A percentile compares a stretch with the other conserved stretches of the same genome.
Evolutionary conservation across 2,329 filamentous ascomycete species (phyloP).

Genomic region (Diaporthe capsici): DNA sequence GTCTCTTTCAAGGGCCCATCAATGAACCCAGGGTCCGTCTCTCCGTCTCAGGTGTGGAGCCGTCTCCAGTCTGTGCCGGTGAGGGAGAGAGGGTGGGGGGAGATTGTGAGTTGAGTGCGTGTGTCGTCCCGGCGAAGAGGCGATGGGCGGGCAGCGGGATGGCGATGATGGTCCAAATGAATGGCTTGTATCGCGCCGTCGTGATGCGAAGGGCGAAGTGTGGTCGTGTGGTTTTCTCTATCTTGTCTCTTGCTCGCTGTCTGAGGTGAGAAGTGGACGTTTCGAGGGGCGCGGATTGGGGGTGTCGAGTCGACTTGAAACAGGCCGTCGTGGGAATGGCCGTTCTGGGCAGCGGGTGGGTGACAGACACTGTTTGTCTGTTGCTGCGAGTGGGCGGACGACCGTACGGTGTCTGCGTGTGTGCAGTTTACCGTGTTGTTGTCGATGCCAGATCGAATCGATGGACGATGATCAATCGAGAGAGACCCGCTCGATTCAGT

Average conservation of each 20-base stretch:
- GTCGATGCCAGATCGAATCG: conserved; percentile 32
- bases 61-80: conserved; percentile 30
- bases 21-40: conserved; percentile 38
- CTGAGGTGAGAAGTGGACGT: conserved; percentile 38
- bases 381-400: neutral
- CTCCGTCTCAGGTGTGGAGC: conserved; percentile 39
- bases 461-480: conserved; percentile 31
- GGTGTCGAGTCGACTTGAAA: conserved; percentile 39
- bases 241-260: conserved; percentile 3
- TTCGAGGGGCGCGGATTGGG: conserved; percentile 36
- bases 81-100: neutral
- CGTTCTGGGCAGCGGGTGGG: conserved; percentile 29
- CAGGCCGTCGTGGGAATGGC: conserved; percentile 39
- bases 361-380: conserved; percentile 3
- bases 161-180: conserved; percentile 26
- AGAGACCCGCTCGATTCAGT: conserved; percentile 30
- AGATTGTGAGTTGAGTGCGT: neutral
- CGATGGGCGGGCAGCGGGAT: neutral
- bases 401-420: neutral
- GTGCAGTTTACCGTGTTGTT: neutral
- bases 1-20: conserved; percentile 33
- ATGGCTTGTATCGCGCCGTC: conserved; percentile 23
- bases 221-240: conserved; percentile 7
- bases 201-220: conserved; percentile 9
- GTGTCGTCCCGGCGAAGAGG: neutral